Evolutionary conservation across 495 filamentous ascomycete genomes (phyloP).

Genomic region (Talaromyces proteolyticus): DNA sequence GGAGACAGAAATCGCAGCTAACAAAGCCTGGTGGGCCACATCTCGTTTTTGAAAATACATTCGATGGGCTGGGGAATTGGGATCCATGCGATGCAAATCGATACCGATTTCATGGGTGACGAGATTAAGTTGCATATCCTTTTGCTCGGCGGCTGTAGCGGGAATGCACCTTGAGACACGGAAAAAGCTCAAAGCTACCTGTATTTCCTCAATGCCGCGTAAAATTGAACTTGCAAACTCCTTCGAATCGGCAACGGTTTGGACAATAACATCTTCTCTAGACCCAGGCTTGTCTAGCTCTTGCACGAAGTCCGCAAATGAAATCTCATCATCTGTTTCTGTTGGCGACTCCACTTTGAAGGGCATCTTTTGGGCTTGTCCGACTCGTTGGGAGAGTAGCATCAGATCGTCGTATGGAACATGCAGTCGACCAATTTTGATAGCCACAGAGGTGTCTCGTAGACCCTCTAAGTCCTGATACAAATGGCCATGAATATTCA

Average conservation of each 20-base stretch:
- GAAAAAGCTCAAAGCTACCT: conserved; percentile 91
- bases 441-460: conserved; percentile 78
- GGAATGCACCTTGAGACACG: conserved; percentile 74
- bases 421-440: conserved; percentile 87
- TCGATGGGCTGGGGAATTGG: conserved; percentile 88
- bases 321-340: conserved; percentile 47
- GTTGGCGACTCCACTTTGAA: conserved; percentile 27
- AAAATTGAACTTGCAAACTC: conserved; percentile 88
- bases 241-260: conserved; percentile 86
- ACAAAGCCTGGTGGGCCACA: conserved; percentile 89
- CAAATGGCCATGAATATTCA: conserved; percentile 91
- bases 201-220: conserved; percentile 90
- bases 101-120: conserved; percentile 95
- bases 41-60: conserved; percentile 98
- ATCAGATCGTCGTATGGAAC: conserved; percentile 84
- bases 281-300: conserved; percentile 71
- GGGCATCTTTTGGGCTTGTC: conserved; percentile 26
- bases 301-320: conserved; percentile 70
- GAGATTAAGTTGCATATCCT: conserved; percentile 71
- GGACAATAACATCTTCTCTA: conserved; percentile 67
- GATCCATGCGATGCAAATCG: conserved; percentile 88
- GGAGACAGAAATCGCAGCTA: conserved; percentile 87
- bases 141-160: conserved; percentile 55
- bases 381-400: conserved; percentile 48
- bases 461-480: conserved; percentile 83